Conservation (phyloP, 2,329 filamentous ascomycete species). For the Alternaria consortialis region DNA sequence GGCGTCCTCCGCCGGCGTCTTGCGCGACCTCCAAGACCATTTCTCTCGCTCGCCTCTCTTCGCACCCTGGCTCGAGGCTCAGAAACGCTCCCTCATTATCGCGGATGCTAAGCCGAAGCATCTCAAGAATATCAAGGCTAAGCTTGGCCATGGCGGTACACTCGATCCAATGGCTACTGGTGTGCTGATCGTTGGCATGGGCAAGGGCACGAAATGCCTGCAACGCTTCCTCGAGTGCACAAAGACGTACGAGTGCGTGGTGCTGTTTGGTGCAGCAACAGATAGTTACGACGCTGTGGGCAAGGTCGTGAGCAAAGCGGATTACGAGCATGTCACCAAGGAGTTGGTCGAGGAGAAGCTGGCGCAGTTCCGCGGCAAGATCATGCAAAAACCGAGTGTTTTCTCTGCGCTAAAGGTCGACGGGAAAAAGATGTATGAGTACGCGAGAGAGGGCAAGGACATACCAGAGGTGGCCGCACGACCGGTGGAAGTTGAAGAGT, state of each 20-base stretch:
- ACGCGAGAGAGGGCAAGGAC: slow-evolving; percentile 86
- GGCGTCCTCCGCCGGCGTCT: slow-evolving; percentile 86
- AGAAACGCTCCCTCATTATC: slow-evolving; percentile 67
- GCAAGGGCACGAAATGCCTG: slow-evolving; percentile 85
- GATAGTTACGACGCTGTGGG: slow-evolving; percentile 91
- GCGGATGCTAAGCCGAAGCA: slow-evolving; percentile 65
- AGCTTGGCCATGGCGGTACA: slow-evolving; percentile 96
- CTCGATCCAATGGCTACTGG: slow-evolving; percentile 94
- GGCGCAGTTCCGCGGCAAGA: slow-evolving; percentile 78
- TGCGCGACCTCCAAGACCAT: slow-evolving; percentile 84
- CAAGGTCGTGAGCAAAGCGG: slow-evolving; percentile 77
- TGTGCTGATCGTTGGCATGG: slow-evolving; percentile 87
- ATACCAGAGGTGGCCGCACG: slow-evolving; percentile 87
- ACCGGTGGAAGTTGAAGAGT: slow-evolving; percentile 77
- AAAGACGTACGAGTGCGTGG: slow-evolving; percentile 89
- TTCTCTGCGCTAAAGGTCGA: slow-evolving; percentile 94
- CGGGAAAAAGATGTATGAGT: slow-evolving; percentile 95
- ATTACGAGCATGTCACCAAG: slow-evolving; percentile 82
- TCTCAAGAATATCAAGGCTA: slow-evolving; percentile 68
- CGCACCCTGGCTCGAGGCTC: slow-evolving; percentile 75
- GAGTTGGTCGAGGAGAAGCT: slow-evolving; percentile 81
- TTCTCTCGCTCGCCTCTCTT: slow-evolving; percentile 87
- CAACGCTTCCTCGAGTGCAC: slow-evolving; percentile 83
- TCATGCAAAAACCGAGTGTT: slow-evolving; percentile 88
- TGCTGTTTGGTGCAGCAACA: slow-evolving; percentile 90